Evolutionary conservation across 768 basidiomycete genomes (phyloP).

Genomic region (Suillus cothurnatus): DNA sequence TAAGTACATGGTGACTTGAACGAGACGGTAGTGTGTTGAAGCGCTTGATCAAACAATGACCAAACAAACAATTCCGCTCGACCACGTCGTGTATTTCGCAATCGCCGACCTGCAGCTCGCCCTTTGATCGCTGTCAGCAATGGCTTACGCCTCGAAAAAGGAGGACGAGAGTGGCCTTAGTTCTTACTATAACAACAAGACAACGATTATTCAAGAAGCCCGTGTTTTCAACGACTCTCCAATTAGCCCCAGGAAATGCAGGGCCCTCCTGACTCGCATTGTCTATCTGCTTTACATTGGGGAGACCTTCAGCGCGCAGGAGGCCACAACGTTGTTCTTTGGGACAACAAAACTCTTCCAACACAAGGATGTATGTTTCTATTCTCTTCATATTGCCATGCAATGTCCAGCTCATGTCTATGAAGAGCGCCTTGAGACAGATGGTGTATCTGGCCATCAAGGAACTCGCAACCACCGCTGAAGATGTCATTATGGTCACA

Average conservation of each 20-base stretch:
- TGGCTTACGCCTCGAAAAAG: conserved; percentile 90
- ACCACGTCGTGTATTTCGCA: conserved; percentile 24
- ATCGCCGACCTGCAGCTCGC: conserved; percentile 18
- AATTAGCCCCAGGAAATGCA: conserved; percentile 96
- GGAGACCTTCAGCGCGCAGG: conserved; percentile 92
- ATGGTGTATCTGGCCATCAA: conserved; percentile 99
- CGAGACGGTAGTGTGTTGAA: neutral
- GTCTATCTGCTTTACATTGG: conserved; percentile 96
- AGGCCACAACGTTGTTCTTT: conserved; percentile 97
- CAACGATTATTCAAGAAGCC: conserved; percentile 97
- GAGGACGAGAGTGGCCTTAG: conserved; percentile 95
- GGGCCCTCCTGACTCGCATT: conserved; percentile 93
- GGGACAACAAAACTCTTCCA: conserved; percentile 99
- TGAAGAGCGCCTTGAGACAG: conserved; percentile 90
- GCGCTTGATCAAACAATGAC: conserved; percentile 22
- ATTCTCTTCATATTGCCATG: neutral
- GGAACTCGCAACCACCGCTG: conserved; percentile 92
- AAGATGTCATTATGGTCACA: conserved; percentile 99
- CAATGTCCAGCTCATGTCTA: conserved; percentile 14
- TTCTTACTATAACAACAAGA: conserved; percentile 95
- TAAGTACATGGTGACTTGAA: neutral
- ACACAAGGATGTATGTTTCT: conserved; percentile 90
- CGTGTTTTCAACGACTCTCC: conserved; percentile 99
- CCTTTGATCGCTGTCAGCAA: conserved; percentile 45
- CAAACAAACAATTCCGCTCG: conserved; percentile 15